Conservation (phyloP, 2,329 filamentous ascomycete species). For the Diaporthe velutina region DNA sequence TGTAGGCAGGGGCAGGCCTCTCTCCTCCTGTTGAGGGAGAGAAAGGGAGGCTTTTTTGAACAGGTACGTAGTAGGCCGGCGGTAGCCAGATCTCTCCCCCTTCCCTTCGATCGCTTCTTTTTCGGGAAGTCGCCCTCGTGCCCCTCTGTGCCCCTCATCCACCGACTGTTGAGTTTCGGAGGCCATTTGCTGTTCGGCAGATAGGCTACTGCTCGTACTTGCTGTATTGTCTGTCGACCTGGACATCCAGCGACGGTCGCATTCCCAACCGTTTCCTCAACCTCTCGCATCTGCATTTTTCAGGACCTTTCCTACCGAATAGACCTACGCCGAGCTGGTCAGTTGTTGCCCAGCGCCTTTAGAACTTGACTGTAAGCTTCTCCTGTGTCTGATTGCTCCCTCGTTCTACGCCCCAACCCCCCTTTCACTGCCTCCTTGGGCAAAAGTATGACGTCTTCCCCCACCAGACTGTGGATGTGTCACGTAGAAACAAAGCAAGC, state of each 20-base stretch:
- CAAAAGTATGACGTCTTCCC: slow-evolving; percentile 27
- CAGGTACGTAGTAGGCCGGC: neutral
- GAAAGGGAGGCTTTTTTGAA: neutral
- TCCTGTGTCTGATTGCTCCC: neutral
- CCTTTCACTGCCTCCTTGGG: slow-evolving; percentile 16
- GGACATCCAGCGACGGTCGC: neutral
- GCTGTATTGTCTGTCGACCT: neutral
- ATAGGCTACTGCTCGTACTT: neutral
- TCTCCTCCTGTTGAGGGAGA: slow-evolving; percentile 3
- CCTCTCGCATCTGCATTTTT: neutral
- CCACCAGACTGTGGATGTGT: slow-evolving; percentile 22
- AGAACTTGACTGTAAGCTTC: neutral
- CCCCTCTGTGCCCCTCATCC: slow-evolving; percentile 19
- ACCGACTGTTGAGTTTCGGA: neutral
- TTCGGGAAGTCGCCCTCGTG: slow-evolving; percentile 33
- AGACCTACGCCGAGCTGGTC: neutral
- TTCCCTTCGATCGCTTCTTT: slow-evolving; percentile 9
- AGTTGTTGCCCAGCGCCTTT: neutral
- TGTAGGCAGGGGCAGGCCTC: slow-evolving; percentile 9
- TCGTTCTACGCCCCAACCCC: neutral
- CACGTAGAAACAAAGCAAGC: slow-evolving; percentile 19
- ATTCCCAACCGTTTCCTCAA: neutral
- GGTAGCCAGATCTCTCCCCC: neutral
- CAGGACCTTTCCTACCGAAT: neutral
- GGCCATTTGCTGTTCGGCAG: neutral